Evolutionary conservation across 2,329 filamentous ascomycete genomes (phyloP).

Genomic region (Fusarium pseudonygamai): DNA sequence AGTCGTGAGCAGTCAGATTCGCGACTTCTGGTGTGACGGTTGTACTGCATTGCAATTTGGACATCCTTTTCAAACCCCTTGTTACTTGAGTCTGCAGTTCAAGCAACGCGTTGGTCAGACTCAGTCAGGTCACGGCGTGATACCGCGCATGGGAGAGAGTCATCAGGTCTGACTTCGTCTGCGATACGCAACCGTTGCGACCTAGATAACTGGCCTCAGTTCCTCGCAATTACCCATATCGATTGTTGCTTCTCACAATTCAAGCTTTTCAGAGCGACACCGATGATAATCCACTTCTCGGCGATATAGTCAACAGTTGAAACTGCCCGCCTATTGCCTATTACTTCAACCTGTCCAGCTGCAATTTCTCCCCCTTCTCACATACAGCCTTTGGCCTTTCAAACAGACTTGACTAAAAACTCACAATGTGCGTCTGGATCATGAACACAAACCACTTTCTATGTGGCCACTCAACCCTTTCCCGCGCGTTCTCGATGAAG

Average conservation of each 20-base stretch:
- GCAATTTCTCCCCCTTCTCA: neutral
- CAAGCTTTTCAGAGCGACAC: neutral
- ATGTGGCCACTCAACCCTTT: neutral
- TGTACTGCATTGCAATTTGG: neutral
- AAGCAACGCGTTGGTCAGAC: neutral
- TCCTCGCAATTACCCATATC: rapidly evolving
- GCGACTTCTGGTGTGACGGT: neutral
- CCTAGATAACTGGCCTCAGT: neutral
- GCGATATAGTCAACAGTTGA: neutral
- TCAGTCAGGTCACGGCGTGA: neutral
- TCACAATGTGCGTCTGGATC: neutral
- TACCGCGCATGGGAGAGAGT: neutral
- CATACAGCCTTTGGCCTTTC: rapidly evolving
- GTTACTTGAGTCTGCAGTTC: neutral
- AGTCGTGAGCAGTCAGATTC: neutral
- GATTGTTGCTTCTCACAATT: neutral
- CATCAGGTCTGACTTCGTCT: too few species aligned
- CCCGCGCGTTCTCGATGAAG: neutral
- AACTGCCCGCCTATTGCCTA: too few species aligned
- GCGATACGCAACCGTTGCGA: too few species aligned
- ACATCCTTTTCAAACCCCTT: neutral
- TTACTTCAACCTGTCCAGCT: neutral
- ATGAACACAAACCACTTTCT: neutral
- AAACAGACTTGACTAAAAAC: rapidly evolving
- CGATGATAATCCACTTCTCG: neutral